A percentile compares a stretch with the other conserved stretches of the same genome.
These are phyloP conservation scores for Quercus parvula DNA, from an alignment of 306 rosid species.

Conservation along the genomic window DNA sequence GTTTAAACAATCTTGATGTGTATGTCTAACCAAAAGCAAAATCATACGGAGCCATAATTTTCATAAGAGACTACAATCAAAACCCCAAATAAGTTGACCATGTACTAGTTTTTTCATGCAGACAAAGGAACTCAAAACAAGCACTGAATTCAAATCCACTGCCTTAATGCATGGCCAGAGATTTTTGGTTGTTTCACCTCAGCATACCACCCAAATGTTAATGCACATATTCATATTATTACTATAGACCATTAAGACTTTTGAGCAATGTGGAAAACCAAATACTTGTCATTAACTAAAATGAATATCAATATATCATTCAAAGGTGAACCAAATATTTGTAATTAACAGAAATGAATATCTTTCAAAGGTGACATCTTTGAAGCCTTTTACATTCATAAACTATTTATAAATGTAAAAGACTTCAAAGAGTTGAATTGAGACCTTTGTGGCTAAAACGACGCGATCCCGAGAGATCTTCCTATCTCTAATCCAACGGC, in stretches of 20 bases:
- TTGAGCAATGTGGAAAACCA: neutral
- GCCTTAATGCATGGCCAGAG: neutral
- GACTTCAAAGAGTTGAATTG: neutral
- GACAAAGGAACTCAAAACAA: neutral
- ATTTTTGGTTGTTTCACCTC: neutral
- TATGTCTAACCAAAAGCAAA: neutral
- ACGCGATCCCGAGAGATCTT: conserved; percentile 56
- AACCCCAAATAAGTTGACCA: neutral
- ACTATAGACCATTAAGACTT: neutral
- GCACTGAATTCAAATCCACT: neutral
- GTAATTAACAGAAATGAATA: neutral
- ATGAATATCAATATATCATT: neutral
- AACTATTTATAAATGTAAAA: neutral
- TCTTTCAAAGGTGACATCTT: neutral
- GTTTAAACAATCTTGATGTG: neutral
- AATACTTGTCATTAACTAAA: neutral
- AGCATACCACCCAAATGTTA: neutral
- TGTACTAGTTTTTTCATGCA: neutral
- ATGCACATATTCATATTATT: neutral
- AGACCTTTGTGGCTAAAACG: conserved; percentile 79
- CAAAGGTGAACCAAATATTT: neutral
- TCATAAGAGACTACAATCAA: neutral
- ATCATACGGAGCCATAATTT: neutral
- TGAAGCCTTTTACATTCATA: too few species aligned
- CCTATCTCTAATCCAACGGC: conserved; percentile 65